Conservation (phyloP, 2,329 filamentous ascomycete genomes). For the Ustilaginoidea virens region DNA sequence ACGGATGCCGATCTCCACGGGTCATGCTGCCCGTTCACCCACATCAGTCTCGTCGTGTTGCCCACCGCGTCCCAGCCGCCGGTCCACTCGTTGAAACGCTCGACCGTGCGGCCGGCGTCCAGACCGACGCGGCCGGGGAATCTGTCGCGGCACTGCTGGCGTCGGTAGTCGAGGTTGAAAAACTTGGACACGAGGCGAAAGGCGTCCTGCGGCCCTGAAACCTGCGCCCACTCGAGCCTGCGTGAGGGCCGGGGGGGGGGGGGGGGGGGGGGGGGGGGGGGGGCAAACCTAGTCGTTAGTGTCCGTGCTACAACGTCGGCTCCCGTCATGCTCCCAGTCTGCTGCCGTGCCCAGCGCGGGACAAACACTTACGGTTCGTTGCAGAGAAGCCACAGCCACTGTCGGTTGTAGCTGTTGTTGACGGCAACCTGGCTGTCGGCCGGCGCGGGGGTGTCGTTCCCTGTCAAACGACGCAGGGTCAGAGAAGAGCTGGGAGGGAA, state of each 20-base stretch:
- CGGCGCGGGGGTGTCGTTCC: no score
- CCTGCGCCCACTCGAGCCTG: slow-evolving; percentile 8
- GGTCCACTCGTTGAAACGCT: slow-evolving; percentile 34
- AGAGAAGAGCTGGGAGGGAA: no score
- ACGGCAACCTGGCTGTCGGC: no score
- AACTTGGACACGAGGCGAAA: slow-evolving; percentile 34
- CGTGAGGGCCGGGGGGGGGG: no score
- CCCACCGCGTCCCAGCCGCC: slow-evolving; percentile 38
- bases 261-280: no score
- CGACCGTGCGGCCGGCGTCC: slow-evolving; percentile 2
- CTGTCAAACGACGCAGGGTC: no score
- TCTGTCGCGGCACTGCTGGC: slow-evolving; percentile 36
- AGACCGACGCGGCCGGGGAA: slow-evolving; percentile 32
- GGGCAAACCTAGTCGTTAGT: no score
- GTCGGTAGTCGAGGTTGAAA: slow-evolving; percentile 33
- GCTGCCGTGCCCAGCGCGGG: no score
- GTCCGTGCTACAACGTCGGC: no score
- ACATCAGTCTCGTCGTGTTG: slow-evolving; percentile 37
- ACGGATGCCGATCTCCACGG: background rate
- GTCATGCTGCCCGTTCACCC: slow-evolving; percentile 9
- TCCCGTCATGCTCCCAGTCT: no score
- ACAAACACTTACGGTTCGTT: slow-evolving; percentile 41
- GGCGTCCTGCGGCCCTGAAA: slow-evolving; percentile 10
- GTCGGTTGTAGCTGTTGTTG: no score
- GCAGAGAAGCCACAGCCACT: slow-evolving; percentile 47